phyloP scores from a whole-genome alignment of 768 basidiomycete genomes.

The Podaxis carcinomalis region DNA sequence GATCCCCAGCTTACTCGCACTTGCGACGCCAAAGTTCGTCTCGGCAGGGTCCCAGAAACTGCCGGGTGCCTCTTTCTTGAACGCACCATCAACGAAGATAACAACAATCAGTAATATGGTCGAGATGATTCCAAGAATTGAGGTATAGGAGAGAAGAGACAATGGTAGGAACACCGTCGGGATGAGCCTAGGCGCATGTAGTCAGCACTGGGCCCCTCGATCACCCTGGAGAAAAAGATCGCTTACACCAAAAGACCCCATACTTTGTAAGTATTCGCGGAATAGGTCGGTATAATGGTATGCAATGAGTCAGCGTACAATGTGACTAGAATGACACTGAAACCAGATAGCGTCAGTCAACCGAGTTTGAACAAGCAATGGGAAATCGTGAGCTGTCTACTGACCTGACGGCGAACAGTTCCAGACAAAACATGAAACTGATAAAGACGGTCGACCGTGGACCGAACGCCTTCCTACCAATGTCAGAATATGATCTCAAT shows the following conservation, averaged over 20 bases:
- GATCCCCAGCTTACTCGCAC: conserved; percentile 60
- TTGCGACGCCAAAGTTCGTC: conserved; percentile 57
- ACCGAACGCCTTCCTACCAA: conserved; percentile 88
- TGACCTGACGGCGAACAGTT: conserved; percentile 80
- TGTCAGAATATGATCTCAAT: conserved; percentile 82
- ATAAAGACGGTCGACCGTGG: conserved; percentile 60
- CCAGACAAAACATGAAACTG: conserved; percentile 76
- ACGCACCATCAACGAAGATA: conserved; percentile 77
- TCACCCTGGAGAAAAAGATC: neutral
- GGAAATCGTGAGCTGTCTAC: conserved; percentile 12
- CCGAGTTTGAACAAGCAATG: neutral
- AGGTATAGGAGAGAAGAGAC: conserved; percentile 82
- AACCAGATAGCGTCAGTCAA: neutral
- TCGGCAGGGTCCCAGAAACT: conserved; percentile 72
- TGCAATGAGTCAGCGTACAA: conserved; percentile 86
- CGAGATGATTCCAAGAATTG: conserved; percentile 80
- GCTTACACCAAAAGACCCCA: conserved; percentile 68
- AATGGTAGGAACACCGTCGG: conserved; percentile 87
- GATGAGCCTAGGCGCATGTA: conserved; percentile 47
- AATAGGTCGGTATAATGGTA: conserved; percentile 62
- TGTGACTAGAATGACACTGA: conserved; percentile 82
- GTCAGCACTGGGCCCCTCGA: neutral
- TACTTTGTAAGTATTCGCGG: conserved; percentile 70
- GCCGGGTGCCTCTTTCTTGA: conserved; percentile 69
- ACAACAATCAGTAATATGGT: conserved; percentile 71